These are phyloP conservation scores for Ustilago curta DNA, from an alignment of 1,284 basidiomycete genomes.

Conservation along the genomic window DNA sequence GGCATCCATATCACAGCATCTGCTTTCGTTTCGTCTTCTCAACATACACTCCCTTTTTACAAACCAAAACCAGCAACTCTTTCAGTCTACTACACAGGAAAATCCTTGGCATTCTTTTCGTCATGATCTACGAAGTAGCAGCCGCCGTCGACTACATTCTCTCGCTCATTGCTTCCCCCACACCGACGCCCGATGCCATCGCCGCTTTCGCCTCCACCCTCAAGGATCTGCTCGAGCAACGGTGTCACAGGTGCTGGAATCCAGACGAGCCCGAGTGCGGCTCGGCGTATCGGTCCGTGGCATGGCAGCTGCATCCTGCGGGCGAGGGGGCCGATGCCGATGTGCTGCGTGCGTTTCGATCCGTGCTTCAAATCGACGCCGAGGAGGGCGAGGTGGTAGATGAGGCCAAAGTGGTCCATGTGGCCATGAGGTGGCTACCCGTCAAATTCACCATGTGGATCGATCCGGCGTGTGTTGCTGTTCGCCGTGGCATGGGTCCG, in stretches of 20 bases:
- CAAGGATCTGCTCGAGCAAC: constrained; percentile 44
- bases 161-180: constrained; percentile 15
- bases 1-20: too few relatives aligned
- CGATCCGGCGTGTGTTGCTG: constrained; percentile 61
- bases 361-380: constrained; percentile 23
- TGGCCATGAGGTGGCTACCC: constrained; percentile 43
- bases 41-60: too few relatives aligned
- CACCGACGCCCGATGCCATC: constrained; percentile 19
- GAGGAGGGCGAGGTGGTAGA: constrained; percentile 35
- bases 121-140: constrained; percentile 55
- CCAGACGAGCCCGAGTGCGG: constrained; percentile 40
- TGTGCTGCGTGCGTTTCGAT: constrained; percentile 40
- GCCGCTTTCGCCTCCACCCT: constrained; percentile 41
- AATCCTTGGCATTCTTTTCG: too few relatives aligned
- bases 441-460: constrained; percentile 57
- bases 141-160: constrained; percentile 49
- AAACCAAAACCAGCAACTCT: too few relatives aligned
- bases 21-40: too few relatives aligned
- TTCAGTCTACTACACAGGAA: too few relatives aligned
- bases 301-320: constrained; percentile 53
- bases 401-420: constrained; percentile 14
- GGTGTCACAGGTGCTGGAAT: constrained; percentile 44
- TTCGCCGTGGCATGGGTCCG: constrained; percentile 50
- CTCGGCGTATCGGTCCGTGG: constrained; percentile 45
- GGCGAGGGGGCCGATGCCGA: constrained; percentile 54